phyloP scores from a whole-genome alignment of 2,329 filamentous ascomycete genomes.

The Fusarium dimerum region DNA sequence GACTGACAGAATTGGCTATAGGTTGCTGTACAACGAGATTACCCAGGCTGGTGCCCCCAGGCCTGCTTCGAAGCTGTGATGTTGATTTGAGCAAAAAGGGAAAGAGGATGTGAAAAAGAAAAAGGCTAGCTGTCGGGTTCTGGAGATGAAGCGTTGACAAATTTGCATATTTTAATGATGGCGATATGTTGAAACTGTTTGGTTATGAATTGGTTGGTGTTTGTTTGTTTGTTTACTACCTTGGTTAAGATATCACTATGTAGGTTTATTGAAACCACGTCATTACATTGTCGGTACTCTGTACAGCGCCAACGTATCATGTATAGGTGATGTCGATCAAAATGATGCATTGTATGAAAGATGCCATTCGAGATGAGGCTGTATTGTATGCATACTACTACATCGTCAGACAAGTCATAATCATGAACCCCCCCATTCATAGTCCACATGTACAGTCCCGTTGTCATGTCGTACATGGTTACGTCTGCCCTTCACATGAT shows the following conservation, averaged over 20 bases:
- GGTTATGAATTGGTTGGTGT: background rate
- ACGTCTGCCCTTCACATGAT: too few relatives aligned
- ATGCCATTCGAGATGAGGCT: too few relatives aligned
- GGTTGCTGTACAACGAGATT: constrained; percentile 85
- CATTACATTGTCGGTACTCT: background rate
- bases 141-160: background rate
- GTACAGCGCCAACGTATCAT: too few relatives aligned
- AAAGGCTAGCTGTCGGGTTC: background rate
- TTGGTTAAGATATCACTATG: background rate
- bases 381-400: too few relatives aligned
- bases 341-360: too few relatives aligned
- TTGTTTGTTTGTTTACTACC: background rate
- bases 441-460: too few relatives aligned
- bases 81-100: constrained; percentile 1
- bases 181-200: background rate
- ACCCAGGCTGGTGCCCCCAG: constrained; percentile 66
- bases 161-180: background rate
- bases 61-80: constrained; percentile 64
- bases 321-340: too few relatives aligned
- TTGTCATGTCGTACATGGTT: too few relatives aligned
- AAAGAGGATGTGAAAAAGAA: constrained; percentile 8
- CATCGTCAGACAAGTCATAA: too few relatives aligned
- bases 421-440: too few relatives aligned
- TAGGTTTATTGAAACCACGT: background rate
- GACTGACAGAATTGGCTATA: constrained; percentile 38